Evolutionary conservation across 805 yeast species (phyloP), one percentile per base, ranked within the genome.

Genomic region (Ogataea zsoltii): DNA sequence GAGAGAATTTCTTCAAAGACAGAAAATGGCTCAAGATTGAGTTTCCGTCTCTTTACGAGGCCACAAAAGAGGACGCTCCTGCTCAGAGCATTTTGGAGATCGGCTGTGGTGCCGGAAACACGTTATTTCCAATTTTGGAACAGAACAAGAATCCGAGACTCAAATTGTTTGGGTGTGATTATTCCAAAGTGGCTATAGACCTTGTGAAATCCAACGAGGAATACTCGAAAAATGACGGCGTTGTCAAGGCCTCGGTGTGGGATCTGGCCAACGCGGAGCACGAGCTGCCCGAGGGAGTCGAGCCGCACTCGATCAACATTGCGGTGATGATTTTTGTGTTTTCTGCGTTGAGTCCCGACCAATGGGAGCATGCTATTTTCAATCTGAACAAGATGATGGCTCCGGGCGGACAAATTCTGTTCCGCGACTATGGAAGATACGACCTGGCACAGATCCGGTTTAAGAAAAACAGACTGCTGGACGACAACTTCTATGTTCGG

Each of bases 51-150:
- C 67, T 94, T 29, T 92, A 85, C 60, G 84, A 83, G 49, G 85
- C 88, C 5, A 88, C 96, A 3, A 79, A 80, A 50, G 76, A 78
- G 18, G 85, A 83, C 53, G 74, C 83, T 6, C 85, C 89, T n/a
- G 79, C 84, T 4, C 75, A 76, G 17, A 80, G 83, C 3, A 84
- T 94, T 28, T 74, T 94, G 44, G 99, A 94, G 66, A 85, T 94
- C 38, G 99, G 99, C 3, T 94, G 99, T 69, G 99, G 99, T 45
- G 98, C 97, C 4, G 99, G 99, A 10, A 94, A 94, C 65, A 94
- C 99, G 0, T 78, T 94, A 72, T 94, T 85, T 65, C 99, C 99
- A 4, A 83, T 94, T 16, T 69, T 94, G 46, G 76, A 76, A 44
- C 90, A 85, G 56, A 94, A 94, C 63, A 74, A 87, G 63, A 94